A percentile compares a stretch with the other conserved stretches of the same genome.
Conservation (phyloP, 2,329 filamentous ascomycete species). For the Pyricularia grisea region DNA sequence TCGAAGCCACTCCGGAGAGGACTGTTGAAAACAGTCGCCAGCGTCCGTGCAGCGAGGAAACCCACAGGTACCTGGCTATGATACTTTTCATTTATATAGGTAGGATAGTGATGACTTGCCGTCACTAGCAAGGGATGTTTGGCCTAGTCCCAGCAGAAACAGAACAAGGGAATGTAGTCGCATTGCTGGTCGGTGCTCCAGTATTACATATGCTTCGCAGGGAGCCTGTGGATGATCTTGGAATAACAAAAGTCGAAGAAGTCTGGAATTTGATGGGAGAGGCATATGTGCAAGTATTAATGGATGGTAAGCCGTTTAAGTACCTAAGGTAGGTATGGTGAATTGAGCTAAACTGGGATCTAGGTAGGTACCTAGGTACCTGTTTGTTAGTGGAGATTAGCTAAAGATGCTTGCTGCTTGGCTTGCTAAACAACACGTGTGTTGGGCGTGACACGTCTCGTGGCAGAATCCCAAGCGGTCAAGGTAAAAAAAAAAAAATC, state of each 20-base stretch:
- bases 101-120: neutral
- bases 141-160: no score
- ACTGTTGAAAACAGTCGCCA: neutral
- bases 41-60: neutral
- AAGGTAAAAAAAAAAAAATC: neutral
- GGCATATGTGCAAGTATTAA: neutral
- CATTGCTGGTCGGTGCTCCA: neutral
- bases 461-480: neutral
- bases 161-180: neutral
- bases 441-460: neutral
- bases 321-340: no score
- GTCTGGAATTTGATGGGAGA: neutral
- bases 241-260: neutral
- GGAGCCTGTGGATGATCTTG: neutral
- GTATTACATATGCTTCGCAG: neutral
- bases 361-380: no score
- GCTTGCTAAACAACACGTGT: neutral
- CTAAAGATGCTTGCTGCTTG: neutral
- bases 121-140: neutral
- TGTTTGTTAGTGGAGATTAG: no score
- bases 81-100: neutral
- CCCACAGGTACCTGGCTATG: neutral
- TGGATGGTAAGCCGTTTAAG: neutral
- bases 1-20: neutral
- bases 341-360: neutral